These are phyloP conservation scores for Sclerotinia minor DNA, from an alignment of 2,329 filamentous ascomycete genomes.

Conservation along the genomic window DNA sequence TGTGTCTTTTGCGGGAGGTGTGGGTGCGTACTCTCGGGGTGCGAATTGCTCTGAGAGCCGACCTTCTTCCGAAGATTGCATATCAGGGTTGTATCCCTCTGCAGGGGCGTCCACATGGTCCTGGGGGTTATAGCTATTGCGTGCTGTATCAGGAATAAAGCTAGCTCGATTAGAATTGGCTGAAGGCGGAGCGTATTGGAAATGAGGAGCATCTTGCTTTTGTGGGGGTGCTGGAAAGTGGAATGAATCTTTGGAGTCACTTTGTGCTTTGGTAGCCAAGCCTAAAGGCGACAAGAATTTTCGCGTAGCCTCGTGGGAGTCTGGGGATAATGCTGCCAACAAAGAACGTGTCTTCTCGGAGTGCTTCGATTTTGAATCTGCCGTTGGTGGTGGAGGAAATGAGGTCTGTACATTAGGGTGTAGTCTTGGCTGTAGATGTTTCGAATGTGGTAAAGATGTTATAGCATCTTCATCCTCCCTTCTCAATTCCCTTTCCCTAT, in stretches of 20 bases:
- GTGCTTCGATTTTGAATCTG: constrained; percentile 49
- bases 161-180: constrained; percentile 40
- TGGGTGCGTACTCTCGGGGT: constrained; percentile 27
- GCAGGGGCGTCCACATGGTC: constrained; percentile 34
- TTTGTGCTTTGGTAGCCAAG: constrained; percentile 11
- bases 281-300: constrained; percentile 37
- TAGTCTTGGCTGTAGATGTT: constrained; percentile 59
- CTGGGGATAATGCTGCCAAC: constrained; percentile 23
- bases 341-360: constrained; percentile 49
- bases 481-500: constrained; percentile 76
- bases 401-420: constrained; percentile 37
- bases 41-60: constrained; percentile 29
- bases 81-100: constrained; percentile 26
- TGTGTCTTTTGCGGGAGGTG: constrained; percentile 22
- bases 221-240: constrained; percentile 57
- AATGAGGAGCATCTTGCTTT: constrained; percentile 54
- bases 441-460: constrained; percentile 72
- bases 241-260: constrained; percentile 45
- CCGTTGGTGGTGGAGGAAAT: constrained; percentile 40
- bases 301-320: constrained; percentile 46
- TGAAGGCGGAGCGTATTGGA: constrained; percentile 58
- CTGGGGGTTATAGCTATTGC: constrained; percentile 36
- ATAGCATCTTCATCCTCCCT: constrained; percentile 83
- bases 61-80: constrained; percentile 17
- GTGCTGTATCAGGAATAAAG: constrained; percentile 30